These are phyloP conservation scores for Monosporascus cannonballus DNA, from an alignment of 2,329 filamentous ascomycete species.

Conservation along the genomic window DNA sequence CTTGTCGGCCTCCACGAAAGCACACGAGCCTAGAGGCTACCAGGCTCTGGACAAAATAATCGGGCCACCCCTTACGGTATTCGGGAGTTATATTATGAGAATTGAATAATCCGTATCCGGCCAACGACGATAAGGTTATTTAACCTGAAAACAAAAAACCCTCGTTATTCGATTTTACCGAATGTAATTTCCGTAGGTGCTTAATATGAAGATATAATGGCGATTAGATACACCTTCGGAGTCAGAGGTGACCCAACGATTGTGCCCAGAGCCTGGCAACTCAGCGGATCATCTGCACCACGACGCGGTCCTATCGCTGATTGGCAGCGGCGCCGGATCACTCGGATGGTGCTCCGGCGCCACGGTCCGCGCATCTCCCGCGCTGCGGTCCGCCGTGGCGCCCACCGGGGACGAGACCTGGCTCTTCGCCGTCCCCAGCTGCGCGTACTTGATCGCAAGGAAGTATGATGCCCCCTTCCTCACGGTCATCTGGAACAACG, in stretches of 20 bases:
- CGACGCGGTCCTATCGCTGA: constrained; percentile 29
- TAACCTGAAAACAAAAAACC: no score
- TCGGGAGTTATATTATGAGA: no score
- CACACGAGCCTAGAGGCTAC: constrained; percentile 30
- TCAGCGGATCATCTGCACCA: constrained; percentile 57
- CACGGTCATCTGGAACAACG: constrained; percentile 16
- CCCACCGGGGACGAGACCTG: constrained; percentile 14
- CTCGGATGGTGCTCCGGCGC: constrained; percentile 30
- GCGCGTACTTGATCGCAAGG: constrained; percentile 14
- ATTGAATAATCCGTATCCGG: no score
- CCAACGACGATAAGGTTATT: no score
- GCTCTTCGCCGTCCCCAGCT: constrained; percentile 12
- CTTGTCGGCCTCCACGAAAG: constrained; percentile 61
- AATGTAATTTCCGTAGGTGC: no score
- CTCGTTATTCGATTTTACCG: no score
- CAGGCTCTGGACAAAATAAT: no score
- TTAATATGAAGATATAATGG: no score
- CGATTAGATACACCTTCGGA: no score
- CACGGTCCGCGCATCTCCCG: no score
- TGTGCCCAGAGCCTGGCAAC: background rate
- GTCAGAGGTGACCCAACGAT: no score
- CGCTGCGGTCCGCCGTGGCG: constrained; percentile 16
- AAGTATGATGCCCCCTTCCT: constrained; percentile 12
- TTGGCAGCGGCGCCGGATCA: constrained; percentile 25
- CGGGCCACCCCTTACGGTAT: no score